phyloP scores from a whole-genome alignment of 441 rosid species.

The Brassica balearica region DNA sequence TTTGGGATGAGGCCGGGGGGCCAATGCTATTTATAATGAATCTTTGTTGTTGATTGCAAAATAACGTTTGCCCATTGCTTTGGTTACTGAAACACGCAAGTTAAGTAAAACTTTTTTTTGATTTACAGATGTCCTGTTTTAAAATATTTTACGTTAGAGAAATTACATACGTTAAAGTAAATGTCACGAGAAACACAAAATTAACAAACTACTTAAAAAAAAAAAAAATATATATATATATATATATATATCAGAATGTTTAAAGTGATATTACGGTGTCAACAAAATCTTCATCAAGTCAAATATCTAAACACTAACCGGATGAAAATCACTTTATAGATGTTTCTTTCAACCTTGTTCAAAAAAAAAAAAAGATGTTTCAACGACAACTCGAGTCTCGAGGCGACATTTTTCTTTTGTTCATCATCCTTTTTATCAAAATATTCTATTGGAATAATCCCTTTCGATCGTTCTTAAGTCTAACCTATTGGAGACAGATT shows the following conservation, averaged over 20 bases:
- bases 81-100: conserved; percentile 28
- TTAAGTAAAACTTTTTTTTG: not conserved
- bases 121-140: conserved; percentile 10
- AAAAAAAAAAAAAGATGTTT: no score
- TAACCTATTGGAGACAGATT: no score
- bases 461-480: not conserved
- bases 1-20: not conserved
- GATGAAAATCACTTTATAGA: no score
- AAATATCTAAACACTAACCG: no score
- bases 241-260: not conserved
- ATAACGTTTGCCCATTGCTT: conserved; percentile 24
- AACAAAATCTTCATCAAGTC: conserved; percentile 18
- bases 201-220: not conserved
- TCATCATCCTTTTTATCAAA: not conserved
- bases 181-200: conserved; percentile 28
- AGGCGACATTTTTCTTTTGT: not conserved
- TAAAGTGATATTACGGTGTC: not conserved
- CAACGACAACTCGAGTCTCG: not conserved
- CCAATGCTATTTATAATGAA: conserved; percentile 26
- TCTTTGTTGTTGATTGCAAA: conserved; percentile 15
- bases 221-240: no score
- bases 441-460: not conserved
- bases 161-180: conserved; percentile 5
- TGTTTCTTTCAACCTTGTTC: no score
- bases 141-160: not conserved